A percentile compares a stretch with the other conserved stretches of the same genome.
Conservation (phyloP, 2,329 filamentous ascomycete genomes). For the Trichoderma sp. region DNA sequence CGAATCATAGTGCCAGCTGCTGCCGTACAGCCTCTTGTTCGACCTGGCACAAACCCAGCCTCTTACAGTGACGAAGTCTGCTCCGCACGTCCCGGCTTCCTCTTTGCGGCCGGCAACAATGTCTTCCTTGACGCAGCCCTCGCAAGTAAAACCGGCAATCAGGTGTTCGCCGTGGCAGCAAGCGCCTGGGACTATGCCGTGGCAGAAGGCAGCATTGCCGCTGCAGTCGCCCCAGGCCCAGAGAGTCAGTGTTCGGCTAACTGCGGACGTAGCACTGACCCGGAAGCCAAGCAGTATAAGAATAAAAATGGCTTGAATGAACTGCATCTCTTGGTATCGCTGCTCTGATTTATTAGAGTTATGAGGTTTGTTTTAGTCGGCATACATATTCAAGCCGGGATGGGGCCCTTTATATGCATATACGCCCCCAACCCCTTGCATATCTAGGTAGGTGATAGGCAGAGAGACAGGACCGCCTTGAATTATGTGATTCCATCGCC, state of each 20-base stretch:
- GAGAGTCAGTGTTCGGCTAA: background rate
- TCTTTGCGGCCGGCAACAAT: background rate
- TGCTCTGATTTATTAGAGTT: background rate
- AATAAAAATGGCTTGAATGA: background rate
- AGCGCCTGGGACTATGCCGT: background rate
- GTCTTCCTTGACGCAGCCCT: background rate
- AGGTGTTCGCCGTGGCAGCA: background rate
- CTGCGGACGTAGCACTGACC: background rate
- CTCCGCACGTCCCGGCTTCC: background rate
- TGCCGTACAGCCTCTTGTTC: background rate
- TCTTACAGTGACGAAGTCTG: background rate
- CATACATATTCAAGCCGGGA: background rate
- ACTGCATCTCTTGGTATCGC: background rate
- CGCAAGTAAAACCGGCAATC: background rate
- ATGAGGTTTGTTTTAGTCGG: background rate
- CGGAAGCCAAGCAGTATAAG: background rate
- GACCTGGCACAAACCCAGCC: background rate
- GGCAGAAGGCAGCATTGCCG: background rate
- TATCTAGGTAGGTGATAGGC: background rate
- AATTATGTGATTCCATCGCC: background rate
- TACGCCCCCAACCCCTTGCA: background rate
- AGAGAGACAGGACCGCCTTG: background rate
- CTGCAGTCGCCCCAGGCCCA: background rate
- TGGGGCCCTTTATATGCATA: background rate
- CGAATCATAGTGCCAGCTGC: background rate